A percentile compares a stretch with the other conserved stretches of the same genome.
phyloP scores from a whole-genome alignment of 1,284 basidiomycete genomes.

The Lentinula novae-zelandiae region DNA sequence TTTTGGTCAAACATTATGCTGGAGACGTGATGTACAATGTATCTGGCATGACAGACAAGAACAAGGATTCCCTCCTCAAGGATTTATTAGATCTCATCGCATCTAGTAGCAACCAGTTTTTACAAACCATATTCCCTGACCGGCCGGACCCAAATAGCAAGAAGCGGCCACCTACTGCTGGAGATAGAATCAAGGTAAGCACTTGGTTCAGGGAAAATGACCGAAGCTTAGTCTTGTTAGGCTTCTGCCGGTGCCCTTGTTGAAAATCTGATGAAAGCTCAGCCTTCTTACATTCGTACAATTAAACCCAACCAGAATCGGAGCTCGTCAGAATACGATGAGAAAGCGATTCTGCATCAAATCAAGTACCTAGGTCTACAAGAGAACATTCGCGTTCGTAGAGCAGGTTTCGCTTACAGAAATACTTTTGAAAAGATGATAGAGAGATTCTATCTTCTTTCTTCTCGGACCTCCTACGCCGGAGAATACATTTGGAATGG shows the following conservation, averaged over 20 bases:
- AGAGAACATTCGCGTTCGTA: conserved; percentile 96
- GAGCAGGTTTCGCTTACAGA: conserved; percentile 97
- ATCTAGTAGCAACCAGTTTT: conserved; percentile 76
- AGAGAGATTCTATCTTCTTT: conserved; percentile 94
- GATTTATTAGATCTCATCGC: conserved; percentile 91
- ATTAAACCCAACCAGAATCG: conserved; percentile 99
- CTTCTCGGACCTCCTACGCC: conserved; percentile 94
- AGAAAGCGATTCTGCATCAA: conserved; percentile 94
- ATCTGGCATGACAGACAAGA: conserved; percentile 99
- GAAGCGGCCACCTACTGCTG: conserved; percentile 96
- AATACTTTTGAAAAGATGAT: conserved; percentile 99
- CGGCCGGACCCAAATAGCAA: conserved; percentile 95
- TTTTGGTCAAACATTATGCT: conserved; percentile 92
- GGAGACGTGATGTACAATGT: conserved; percentile 99
- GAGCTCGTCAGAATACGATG: conserved; percentile 89
- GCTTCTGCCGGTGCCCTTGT: conserved; percentile 91
- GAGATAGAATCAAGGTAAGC: conserved; percentile 92
- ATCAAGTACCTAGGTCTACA: conserved; percentile 99
- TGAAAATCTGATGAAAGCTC: conserved; percentile 93
- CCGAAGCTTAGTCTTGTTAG: conserved; percentile 31
- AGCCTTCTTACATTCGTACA: conserved; percentile 98
- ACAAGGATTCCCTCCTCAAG: conserved; percentile 96
- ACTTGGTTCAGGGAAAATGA: background rate
- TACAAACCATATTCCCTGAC: conserved; percentile 91
- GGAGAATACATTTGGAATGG: conserved; percentile 98